Percentiles rank a stretch among this genome's conserved stretches.
Conservation (phyloP, 140 eudicot genomes). For the Oenanthe javanica region DNA sequence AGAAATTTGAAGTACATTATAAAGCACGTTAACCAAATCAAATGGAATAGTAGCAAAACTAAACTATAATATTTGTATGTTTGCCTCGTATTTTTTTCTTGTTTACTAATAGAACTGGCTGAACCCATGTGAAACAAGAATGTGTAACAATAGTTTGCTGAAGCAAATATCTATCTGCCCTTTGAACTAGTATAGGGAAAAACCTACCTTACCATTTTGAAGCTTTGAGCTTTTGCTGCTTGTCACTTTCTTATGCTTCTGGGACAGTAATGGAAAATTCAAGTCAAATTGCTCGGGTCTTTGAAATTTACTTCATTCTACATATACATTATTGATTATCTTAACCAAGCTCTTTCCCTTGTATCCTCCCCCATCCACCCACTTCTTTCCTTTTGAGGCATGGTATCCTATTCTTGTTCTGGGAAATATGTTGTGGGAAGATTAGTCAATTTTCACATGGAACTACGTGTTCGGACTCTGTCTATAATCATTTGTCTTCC, state of each 20-base stretch:
- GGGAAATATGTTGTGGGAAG: neutral
- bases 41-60: neutral
- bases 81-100: neutral
- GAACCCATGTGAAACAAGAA: neutral
- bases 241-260: neutral
- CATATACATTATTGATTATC: neutral
- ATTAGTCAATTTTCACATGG: neutral
- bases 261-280: neutral
- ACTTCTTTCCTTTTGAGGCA: neutral
- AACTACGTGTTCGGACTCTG: conserved; percentile 59
- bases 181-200: neutral
- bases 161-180: neutral
- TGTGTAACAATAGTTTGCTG: neutral
- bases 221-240: neutral
- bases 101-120: neutral
- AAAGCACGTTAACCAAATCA: neutral
- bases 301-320: neutral
- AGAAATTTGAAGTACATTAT: neutral
- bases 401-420: neutral
- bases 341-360: neutral
- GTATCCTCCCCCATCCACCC: neutral
- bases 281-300: neutral
- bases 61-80: neutral
- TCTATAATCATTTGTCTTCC: conserved; percentile 93
- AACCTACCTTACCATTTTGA: neutral